These are phyloP conservation scores for Leersia perrieri DNA, from an alignment of 176 grass and related monocot species.

Conservation along the genomic window DNA sequence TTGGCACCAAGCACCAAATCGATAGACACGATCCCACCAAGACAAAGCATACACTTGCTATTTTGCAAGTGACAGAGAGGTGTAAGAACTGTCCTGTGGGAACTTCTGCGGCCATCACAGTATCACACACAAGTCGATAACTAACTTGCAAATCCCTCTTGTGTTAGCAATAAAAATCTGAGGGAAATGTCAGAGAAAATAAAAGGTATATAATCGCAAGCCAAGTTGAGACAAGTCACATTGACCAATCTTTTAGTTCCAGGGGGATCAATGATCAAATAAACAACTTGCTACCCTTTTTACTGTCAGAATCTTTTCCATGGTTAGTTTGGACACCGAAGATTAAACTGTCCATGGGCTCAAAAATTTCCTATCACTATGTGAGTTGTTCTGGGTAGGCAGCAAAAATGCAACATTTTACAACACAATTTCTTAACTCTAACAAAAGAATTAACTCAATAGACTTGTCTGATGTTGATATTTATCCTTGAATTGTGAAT, in stretches of 20 bases:
- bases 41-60: background rate
- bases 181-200: background rate
- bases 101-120: background rate
- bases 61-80: background rate
- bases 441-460: constrained; percentile 19
- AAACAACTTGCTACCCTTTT: background rate
- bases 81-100: background rate
- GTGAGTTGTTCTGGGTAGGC: background rate
- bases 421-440: background rate
- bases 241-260: background rate
- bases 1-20: background rate
- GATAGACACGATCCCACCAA: background rate
- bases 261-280: background rate
- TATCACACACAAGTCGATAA: background rate
- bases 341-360: background rate
- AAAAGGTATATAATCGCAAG: background rate
- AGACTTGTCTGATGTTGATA: constrained; percentile 79
- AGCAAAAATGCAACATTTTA: background rate
- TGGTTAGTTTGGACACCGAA: background rate
- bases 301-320: background rate
- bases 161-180: background rate
- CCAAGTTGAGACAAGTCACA: background rate
- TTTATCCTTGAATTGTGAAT: constrained; percentile 84
- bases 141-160: background rate
- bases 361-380: background rate